Evolutionary conservation across 139 green algal genomes (phyloP).

Genomic region (Tetraselmis chui): DNA sequence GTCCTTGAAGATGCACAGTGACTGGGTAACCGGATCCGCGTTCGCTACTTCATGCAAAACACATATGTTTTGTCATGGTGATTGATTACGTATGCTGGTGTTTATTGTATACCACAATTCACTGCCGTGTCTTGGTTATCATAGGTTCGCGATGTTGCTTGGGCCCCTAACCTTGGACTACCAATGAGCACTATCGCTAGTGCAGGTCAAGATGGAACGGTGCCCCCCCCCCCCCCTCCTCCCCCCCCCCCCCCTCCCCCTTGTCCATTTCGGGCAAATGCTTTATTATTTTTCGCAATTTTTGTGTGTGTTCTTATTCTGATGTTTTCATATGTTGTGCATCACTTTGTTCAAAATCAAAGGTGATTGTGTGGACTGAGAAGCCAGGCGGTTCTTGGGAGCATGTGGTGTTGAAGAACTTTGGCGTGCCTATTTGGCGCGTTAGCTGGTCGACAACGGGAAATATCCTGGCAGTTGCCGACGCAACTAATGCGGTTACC

Average conservation of each 20-base stretch:
- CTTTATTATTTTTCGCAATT: not conserved
- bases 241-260: too few species aligned
- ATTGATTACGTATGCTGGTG: not conserved
- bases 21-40: conserved; percentile 66
- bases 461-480: conserved; percentile 83
- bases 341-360: not conserved
- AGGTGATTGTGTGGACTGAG: conserved; percentile 81
- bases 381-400: conserved; percentile 32
- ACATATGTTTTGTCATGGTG: too few species aligned
- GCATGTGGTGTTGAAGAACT: conserved; percentile 15
- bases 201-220: conserved; percentile 83
- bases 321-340: not conserved
- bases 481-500: conserved; percentile 69
- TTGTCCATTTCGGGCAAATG: too few species aligned
- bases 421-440: conserved; percentile 72
- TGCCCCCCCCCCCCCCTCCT: conserved; percentile 6
- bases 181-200: conserved; percentile 82
- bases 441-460: conserved; percentile 89
- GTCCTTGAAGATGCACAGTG: conserved; percentile 69
- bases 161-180: conserved; percentile 86
- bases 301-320: not conserved
- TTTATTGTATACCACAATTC: not conserved
- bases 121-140: not conserved
- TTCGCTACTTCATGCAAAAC: too few species aligned
- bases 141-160: conserved; percentile 88